Evolutionary conservation across 352 stramenopile species (phyloP).

Genomic region (Aphanomyces astaci): DNA sequence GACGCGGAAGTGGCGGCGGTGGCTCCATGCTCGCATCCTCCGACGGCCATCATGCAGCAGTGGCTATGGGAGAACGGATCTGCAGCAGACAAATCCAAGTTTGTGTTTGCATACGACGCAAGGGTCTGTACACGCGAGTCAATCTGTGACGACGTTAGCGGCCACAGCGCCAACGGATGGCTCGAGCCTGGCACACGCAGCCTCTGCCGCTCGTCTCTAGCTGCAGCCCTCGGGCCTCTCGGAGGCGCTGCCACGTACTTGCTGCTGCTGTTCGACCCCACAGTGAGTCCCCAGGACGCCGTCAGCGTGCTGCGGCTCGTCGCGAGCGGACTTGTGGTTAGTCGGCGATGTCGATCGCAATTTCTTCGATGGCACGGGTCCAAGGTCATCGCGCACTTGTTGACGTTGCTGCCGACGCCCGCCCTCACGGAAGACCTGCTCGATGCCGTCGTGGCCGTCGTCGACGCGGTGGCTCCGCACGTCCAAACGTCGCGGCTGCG

Average conservation of each 20-base stretch:
- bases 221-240: conserved; percentile 53
- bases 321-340: conserved; percentile 42
- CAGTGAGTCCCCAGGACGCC: conserved; percentile 61
- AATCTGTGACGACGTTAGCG: conserved; percentile 60
- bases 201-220: conserved; percentile 52
- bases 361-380: conserved; percentile 60
- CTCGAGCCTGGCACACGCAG: conserved; percentile 59
- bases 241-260: conserved; percentile 66
- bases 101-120: conserved; percentile 75
- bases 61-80: conserved; percentile 49
- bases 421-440: conserved; percentile 56
- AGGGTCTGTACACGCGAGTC: conserved; percentile 44
- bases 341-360: conserved; percentile 56
- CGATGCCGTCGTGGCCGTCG: conserved; percentile 49
- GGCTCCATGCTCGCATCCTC: background rate
- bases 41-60: conserved; percentile 46
- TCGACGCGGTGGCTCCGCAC: conserved; percentile 46
- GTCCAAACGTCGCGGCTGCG: conserved; percentile 30
- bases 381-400: conserved; percentile 65
- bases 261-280: conserved; percentile 55
- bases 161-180: conserved; percentile 62
- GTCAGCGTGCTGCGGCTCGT: conserved; percentile 57
- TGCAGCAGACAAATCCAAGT: conserved; percentile 63
- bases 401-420: conserved; percentile 64
- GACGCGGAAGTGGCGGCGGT: conserved; percentile 54